Evolutionary conservation across 2,329 filamentous ascomycete species (phyloP).

Genomic region (Pseudogymnoascus sp.): DNA sequence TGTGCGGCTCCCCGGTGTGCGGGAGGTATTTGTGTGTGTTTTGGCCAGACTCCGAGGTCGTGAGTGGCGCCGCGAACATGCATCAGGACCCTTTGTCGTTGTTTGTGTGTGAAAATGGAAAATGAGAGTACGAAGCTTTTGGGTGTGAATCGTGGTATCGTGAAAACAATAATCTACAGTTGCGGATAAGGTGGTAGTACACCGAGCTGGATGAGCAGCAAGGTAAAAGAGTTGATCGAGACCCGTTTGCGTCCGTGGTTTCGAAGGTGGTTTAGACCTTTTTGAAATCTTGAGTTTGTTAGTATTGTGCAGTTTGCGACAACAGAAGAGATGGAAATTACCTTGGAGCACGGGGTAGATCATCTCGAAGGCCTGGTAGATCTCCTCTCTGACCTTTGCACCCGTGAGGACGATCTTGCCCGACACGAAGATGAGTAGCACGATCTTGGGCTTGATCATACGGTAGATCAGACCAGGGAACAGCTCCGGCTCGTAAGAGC

Average conservation of each 20-base stretch:
- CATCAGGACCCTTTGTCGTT: neutral
- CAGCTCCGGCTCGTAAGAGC: conserved; percentile 94
- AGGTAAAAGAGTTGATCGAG: neutral
- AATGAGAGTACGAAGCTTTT: conserved; percentile 6
- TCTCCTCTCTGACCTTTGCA: conserved; percentile 96
- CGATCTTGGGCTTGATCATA: conserved; percentile 99
- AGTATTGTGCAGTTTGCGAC: conserved; percentile 9
- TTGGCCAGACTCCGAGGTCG: conserved; percentile 19
- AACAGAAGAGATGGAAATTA: conserved; percentile 33
- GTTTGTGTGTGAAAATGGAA: neutral
- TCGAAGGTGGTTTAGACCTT: conserved; percentile 26
- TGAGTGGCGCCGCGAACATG: neutral
- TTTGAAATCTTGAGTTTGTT: conserved; percentile 27
- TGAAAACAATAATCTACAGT: conserved; percentile 31
- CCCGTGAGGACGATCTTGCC: conserved; percentile 98
- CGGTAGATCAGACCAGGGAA: conserved; percentile 99
- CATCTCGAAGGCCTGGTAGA: conserved; percentile 93
- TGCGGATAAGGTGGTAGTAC: conserved; percentile 15
- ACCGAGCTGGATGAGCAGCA: conserved; percentile 4
- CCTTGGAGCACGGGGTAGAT: conserved; percentile 93
- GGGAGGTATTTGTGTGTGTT: conserved; percentile 7
- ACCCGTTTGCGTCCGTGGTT: neutral
- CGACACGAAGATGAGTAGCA: conserved; percentile 93
- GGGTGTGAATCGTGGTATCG: conserved; percentile 37
- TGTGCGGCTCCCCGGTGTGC: neutral